Base-by-base conservation (phyloP, 257 asterid species). In the Verbascum thapsus region DNA sequence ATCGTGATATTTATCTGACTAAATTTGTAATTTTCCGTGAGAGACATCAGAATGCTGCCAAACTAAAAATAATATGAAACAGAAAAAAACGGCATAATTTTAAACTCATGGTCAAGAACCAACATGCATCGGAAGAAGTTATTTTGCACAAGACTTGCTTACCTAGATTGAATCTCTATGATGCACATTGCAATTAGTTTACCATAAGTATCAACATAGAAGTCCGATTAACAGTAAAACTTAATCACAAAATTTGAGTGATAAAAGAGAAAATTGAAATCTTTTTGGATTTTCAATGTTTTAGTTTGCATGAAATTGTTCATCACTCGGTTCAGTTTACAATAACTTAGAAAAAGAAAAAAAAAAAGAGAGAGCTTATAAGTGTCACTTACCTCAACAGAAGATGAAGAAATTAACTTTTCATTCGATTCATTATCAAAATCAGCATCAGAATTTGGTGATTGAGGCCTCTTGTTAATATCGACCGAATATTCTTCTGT, bases 321-420 rank as follows among this genome's bases (percentile, higher is more conserved):
- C 64, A 58, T 18, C 37, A 18, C 53, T 52, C n/a, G 30, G 48
- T n/a, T 32, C 49, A 30, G 54, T 17, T 64, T 16, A 53, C 43
- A 32, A 43, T 12, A 51, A 59, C 47, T 19, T 11, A 34, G 18
- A 22, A 13, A 11, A 26, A 37, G 23, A 45, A 26, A 19, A 17
- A 11, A 19, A n/a, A 26, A 16, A 53, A 41, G 38, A 47, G 47
- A 53, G 56, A 8, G 20, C 32, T 48, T 18, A 18, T 13, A 50
- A 19, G n/a, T 58, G 55, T 56, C 41, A 61, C 68, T 77, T 63
- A 91, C 97, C 90, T 67, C 81, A 50, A 78, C 65, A 63, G 81
- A 63, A 69, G 63, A 65, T 7, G 74, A 53, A 32, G 80, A 63
- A 57, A 69, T 69, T 13, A 59, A 72, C 62, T 70, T 71, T 47